These are phyloP conservation scores for Xylaria sp. DNA, from an alignment of 2,329 filamentous ascomycete genomes.

Conservation along the genomic window DNA sequence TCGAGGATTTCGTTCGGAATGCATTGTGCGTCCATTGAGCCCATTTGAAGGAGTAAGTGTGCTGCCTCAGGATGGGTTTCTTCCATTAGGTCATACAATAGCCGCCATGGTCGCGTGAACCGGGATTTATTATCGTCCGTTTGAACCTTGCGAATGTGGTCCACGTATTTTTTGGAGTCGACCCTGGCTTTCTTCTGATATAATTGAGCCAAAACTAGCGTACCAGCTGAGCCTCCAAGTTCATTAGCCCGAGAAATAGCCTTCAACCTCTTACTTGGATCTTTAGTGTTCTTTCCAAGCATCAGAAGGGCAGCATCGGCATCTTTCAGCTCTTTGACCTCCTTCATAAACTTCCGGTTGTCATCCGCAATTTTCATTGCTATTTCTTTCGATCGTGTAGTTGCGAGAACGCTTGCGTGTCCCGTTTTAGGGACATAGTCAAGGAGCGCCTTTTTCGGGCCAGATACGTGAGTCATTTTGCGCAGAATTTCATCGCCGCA, in stretches of 20 bases:
- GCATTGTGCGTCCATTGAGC: constrained; percentile 8
- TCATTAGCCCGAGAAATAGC: not conserved
- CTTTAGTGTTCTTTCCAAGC: constrained; percentile 6
- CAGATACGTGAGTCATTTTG: not conserved
- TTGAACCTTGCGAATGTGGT: not conserved
- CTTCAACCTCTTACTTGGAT: not conserved
- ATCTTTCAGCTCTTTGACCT: not conserved
- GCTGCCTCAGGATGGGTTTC: not conserved
- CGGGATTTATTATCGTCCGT: not conserved
- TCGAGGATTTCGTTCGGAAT: constrained; percentile 8
- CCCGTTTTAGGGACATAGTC: constrained; percentile 15
- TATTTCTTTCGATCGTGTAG: constrained; percentile 5
- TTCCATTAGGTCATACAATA: constrained; percentile 2
- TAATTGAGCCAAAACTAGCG: constrained; percentile 8
- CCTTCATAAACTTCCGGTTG: not conserved
- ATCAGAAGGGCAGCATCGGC: constrained; percentile 7
- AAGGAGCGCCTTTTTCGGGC: constrained; percentile 6
- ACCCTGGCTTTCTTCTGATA: constrained; percentile 5
- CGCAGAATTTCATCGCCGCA: not conserved
- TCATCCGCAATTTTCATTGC: not conserved
- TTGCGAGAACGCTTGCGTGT: constrained; percentile 1
- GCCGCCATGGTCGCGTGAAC: not conserved
- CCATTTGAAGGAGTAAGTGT: constrained; percentile 11
- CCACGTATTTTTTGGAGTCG: not conserved
- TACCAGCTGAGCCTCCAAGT: constrained; percentile 14